Evolutionary conservation across 176 grass and related monocot species (phyloP).

Genomic region (Echinochloa phyllopogon): DNA sequence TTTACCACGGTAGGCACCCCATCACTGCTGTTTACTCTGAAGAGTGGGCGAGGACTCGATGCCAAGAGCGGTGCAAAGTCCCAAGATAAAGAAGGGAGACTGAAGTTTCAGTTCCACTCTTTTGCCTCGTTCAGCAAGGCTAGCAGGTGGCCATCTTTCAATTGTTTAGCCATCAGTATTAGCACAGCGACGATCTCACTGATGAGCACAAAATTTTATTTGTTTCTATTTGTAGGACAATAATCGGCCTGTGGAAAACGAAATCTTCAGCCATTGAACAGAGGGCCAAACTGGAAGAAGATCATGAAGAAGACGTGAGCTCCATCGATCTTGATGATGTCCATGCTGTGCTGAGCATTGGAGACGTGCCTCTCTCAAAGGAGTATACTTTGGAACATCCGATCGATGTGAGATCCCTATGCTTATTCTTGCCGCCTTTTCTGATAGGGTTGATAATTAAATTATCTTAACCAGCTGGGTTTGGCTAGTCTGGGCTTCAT

Average conservation of each 20-base stretch:
- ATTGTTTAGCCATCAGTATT: background rate
- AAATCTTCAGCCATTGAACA: slow-evolving; percentile 64
- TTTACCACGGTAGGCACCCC: slow-evolving; percentile 70
- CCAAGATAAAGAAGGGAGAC: slow-evolving; percentile 79
- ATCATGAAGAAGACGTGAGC: slow-evolving; percentile 47
- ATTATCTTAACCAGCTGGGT: background rate
- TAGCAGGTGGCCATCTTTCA: slow-evolving; percentile 52
- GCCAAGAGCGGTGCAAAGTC: slow-evolving; percentile 69
- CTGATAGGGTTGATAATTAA: background rate
- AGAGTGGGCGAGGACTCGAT: slow-evolving; percentile 70
- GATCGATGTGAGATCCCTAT: slow-evolving; percentile 56
- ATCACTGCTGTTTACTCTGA: slow-evolving; percentile 63
- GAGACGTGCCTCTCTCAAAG: slow-evolving; percentile 54
- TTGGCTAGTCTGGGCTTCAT: background rate
- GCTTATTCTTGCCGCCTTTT: background rate
- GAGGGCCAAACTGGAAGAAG: slow-evolving; percentile 64
- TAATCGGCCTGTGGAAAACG: slow-evolving; percentile 80
- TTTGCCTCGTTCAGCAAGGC: slow-evolving; percentile 80
- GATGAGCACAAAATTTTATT: background rate
- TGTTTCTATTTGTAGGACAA: slow-evolving; percentile 48
- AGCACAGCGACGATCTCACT: background rate
- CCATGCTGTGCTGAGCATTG: slow-evolving; percentile 52
- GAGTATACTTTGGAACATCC: slow-evolving; percentile 61
- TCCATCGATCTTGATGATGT: slow-evolving; percentile 47
- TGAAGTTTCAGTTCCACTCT: slow-evolving; percentile 92